Conservation (phyloP, 176 grass and related monocot genomes). For the barley (Hordeum vulgare) region DNA sequence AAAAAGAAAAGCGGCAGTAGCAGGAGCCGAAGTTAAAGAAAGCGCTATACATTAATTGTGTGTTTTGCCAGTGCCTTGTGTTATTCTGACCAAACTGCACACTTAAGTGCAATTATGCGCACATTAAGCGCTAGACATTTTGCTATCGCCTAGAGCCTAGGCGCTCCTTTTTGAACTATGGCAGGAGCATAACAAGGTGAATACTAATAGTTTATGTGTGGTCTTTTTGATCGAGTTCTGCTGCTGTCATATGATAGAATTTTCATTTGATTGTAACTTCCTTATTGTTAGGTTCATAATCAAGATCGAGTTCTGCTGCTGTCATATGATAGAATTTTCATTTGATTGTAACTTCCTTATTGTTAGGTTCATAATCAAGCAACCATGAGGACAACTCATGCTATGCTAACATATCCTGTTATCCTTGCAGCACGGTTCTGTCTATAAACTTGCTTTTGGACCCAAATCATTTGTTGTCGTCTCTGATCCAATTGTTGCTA, state of each 20-base stretch:
- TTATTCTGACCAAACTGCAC: too few species aligned
- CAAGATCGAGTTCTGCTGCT: background rate
- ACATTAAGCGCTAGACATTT: too few species aligned
- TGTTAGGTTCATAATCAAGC: background rate
- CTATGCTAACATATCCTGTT: slow-evolving; percentile 10
- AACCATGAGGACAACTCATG: background rate
- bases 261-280: background rate
- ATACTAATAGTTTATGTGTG: background rate
- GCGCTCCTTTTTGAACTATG: too few species aligned
- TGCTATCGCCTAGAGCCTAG: too few species aligned
- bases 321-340: background rate
- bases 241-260: background rate
- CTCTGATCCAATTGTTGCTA: slow-evolving; percentile 90
- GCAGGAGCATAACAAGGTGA: background rate
- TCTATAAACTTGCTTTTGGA: slow-evolving; percentile 96
- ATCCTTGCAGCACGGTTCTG: slow-evolving; percentile 74
- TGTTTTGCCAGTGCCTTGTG: too few species aligned
- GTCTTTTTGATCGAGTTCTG: background rate
- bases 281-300: background rate
- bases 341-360: background rate
- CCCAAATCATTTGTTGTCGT: slow-evolving; percentile 97
- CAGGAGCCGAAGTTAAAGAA: background rate
- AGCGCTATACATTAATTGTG: too few species aligned
- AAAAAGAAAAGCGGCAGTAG: background rate
- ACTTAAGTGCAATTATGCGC: too few species aligned